Evolutionary conservation across 1,139 yeast genomes (phyloP).

Genomic region (Ashbya aceris): DNA sequence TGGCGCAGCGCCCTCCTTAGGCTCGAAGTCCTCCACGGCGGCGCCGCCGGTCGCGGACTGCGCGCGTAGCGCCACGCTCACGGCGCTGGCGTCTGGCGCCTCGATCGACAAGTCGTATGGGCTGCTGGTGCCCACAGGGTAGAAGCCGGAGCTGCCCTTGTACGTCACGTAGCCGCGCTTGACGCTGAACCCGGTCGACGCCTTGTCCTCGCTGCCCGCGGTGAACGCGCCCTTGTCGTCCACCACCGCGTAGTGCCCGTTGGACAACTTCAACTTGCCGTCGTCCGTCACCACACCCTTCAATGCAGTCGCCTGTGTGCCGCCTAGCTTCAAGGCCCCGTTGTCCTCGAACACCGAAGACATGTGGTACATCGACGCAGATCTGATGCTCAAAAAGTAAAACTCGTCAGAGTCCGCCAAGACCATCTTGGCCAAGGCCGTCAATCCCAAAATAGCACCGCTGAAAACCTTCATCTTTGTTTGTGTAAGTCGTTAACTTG

Average conservation of each 20-base stretch:
- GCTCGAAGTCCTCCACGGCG: neutral
- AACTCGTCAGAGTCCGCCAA: slow-evolving; percentile 25
- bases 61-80: slow-evolving; percentile 8
- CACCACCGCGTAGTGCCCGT: slow-evolving; percentile 12
- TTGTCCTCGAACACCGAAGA: slow-evolving; percentile 14
- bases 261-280: slow-evolving; percentile 18
- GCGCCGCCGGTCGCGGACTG: slow-evolving; percentile 3
- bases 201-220: slow-evolving; percentile 11
- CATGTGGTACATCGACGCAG: slow-evolving; percentile 26
- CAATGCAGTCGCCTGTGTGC: slow-evolving; percentile 8
- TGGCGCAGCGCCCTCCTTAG: neutral
- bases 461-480: neutral
- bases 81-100: neutral
- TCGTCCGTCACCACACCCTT: slow-evolving; percentile 25
- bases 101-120: too few species aligned
- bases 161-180: slow-evolving; percentile 21
- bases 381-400: slow-evolving; percentile 22
- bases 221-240: slow-evolving; percentile 9
- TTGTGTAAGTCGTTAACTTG: neutral
- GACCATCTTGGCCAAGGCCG: neutral
- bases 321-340: slow-evolving; percentile 12
- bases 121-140: slow-evolving; percentile 9
- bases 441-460: neutral
- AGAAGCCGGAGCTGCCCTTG: slow-evolving; percentile 20
- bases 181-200: slow-evolving; percentile 24